Evolutionary conservation across 2,329 filamentous ascomycete genomes (phyloP), one percentile per base, ranked within the genome.

Genomic region (Fusarium temperatum): DNA sequence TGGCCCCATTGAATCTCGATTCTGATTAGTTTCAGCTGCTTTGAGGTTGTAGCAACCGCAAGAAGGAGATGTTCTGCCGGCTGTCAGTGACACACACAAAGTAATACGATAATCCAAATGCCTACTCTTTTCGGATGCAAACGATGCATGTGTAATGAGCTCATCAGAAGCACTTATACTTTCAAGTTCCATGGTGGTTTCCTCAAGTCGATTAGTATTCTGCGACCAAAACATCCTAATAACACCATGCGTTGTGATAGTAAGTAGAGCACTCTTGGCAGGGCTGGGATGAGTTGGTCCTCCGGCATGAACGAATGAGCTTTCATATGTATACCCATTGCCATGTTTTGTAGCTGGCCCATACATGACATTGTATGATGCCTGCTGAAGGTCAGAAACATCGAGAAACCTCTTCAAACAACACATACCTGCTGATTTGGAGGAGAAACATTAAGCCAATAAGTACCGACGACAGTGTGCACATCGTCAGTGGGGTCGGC

Each of bases 161-260:
- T 94, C 92, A 72, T 94, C 91, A 1, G 92, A 91, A 39, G 91
- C 91, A 35, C 90, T 87, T 64, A 94, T 87, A 70, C 90, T 91
- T 79, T 95, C 93, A 41, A 97, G 83, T 72, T 96, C 93, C n/a
- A 92, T 85, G 7, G 88, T 89, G 0, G 90, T 89, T 78, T 97
- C 93, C 68, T 92, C 89, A 83, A 94, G 92, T 75, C 90, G 90
- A 63, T 87, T 89, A 80, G 91, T 94, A 48, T 89, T 91, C 73
- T 95, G 93, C 45, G 93, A 89, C 84, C 92, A 98, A 55, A 95
- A 87, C 77, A 98, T 86, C 77, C 91, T 92, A 62, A 98, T 85
- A 54, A 90, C 84, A 13, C 94, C 94, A 75, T 91, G 91, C 50
- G 91, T 89, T 36, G 93, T 96, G 60, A 98, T 88, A 73, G 91